Evolutionary conservation across 2,329 filamentous ascomycete genomes (phyloP), one percentile per base, ranked within the genome.

Genomic region (Arthrobotrys pseudoclavata): DNA sequence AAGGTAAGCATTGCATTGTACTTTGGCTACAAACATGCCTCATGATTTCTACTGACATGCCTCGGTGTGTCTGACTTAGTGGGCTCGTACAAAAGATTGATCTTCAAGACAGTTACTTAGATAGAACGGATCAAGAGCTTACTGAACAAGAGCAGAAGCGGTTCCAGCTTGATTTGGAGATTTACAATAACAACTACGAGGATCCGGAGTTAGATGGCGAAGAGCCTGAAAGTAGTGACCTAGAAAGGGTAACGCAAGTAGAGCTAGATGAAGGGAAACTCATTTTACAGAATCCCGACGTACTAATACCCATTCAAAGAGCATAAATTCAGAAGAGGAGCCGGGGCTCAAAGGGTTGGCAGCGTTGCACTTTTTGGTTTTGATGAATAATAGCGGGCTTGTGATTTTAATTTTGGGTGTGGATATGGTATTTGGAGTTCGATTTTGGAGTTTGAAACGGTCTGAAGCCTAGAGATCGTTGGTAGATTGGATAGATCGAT

Each of bases 71-170:
- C 26, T 55, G 47, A 48, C 22, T 0, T 20, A 69, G 69, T 67
- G 69, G 69, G 3, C 52, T 67, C 12, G 60, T 74, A 7, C 50
- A 18, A 53, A 63, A 15, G 7, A 52, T 74, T 3, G 50, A 67
- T 12, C 50, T 74, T n/a, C 69, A 74, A 20, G 69, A 74, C 29
- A 60, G 22, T 24, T 26, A 71, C n/a, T 6, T 57, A 0, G 45
- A 47, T 3, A 37, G 5, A 13, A 37, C 37, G 13, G 53, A 55
- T 9, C n/a, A 64, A 34, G 22, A 37, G 15, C 52, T 71, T 48
- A 37, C 20, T 26, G 22, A 55, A 45, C 6, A 13, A 13, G 52
- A 57, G n/a, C 37, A 60, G 45, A n/a, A 52, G 1, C 13, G 13
- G 12, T 66, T 66, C 20, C 18, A 66, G 20, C 22, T 15, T 15